phyloP scores from a whole-genome alignment of 352 stramenopile genomes.

The Phytophthora idaei region DNA sequence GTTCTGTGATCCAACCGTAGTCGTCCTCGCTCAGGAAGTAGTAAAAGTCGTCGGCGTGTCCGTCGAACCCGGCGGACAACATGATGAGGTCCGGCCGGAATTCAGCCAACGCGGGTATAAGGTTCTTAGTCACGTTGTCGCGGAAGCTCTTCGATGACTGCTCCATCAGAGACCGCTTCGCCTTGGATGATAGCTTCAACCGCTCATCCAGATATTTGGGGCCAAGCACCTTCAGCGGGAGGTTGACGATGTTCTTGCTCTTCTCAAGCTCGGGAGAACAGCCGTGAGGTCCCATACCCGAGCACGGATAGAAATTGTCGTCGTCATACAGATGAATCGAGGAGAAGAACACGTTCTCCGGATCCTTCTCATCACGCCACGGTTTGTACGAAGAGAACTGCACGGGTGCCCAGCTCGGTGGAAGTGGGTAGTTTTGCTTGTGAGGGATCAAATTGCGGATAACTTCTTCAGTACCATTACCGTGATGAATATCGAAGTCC shows the following conservation, averaged over 20 bases:
- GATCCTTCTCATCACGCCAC: slow-evolving; percentile 66
- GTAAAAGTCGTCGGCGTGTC: slow-evolving; percentile 71
- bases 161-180: slow-evolving; percentile 57
- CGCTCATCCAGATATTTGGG: slow-evolving; percentile 66
- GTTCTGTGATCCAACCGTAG: slow-evolving; percentile 85
- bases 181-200: slow-evolving; percentile 58
- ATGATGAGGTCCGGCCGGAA: slow-evolving; percentile 72
- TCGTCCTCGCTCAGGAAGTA: slow-evolving; percentile 84
- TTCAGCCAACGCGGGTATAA: slow-evolving; percentile 52
- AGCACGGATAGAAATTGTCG: slow-evolving; percentile 72
- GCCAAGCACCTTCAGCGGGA: slow-evolving; percentile 55
- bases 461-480: slow-evolving; percentile 70
- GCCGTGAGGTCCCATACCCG: slow-evolving; percentile 50
- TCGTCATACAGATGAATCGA: slow-evolving; percentile 70
- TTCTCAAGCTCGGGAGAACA: slow-evolving; percentile 54
- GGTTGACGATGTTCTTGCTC: slow-evolving; percentile 59
- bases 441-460: slow-evolving; percentile 66
- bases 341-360: slow-evolving; percentile 70
- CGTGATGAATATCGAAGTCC: slow-evolving; percentile 77
- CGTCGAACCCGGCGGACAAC: slow-evolving; percentile 74
- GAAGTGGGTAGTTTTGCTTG: slow-evolving; percentile 68
- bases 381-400: slow-evolving; percentile 70
- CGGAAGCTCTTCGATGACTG: slow-evolving; percentile 54
- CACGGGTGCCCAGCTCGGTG: slow-evolving; percentile 63
- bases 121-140: slow-evolving; percentile 43